Evolutionary conservation across 2,329 filamentous ascomycete species (phyloP), one percentile per base, ranked within the genome.

Genomic region (Colletotrichum paranaense): DNA sequence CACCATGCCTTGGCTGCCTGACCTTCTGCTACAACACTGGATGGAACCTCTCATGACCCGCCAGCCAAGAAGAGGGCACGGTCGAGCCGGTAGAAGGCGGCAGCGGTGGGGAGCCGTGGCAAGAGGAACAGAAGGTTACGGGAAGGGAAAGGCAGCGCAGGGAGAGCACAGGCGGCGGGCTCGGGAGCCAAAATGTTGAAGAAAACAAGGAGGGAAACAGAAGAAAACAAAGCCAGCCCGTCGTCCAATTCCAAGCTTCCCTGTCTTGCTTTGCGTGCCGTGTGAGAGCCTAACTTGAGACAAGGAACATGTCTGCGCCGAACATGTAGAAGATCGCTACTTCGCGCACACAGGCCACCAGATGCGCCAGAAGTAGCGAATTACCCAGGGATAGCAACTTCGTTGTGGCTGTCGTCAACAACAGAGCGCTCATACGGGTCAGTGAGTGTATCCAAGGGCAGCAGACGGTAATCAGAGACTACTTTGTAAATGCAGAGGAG

Each of bases 251-350:
- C 24, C 12, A 30, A 28, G 38, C 14, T 19, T n/a, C 16, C 11
- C 14, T 24, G 42, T 14, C 63, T 19, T 66, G 28, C 19, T 32
- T 32, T 14, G 56, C 28, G 19, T 49, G 46, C 24, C 46, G 38
- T 14, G 4, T 42, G 38, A 42, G 38, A 42, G 14, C 14, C 60
- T 12, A 19, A 52, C 35, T 62, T 49, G 60, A 65, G 67, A 69
- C 67, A 69, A 53, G 60, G 32, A 58, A 65, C 52, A 58, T 28
- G 24, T 69, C 52, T 64, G 59, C 60, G 52, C 49, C 24, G 42
- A 46, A n/a, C 19, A 46, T 16, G 42, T 46, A 46, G 8, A 46
- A 6, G 32, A 35, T 42, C 14, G 38, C 38, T 42, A 42, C 38
- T n/a, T n/a, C 42, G 8, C 42, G 38, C 14, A 52, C 67, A 69